These are phyloP conservation scores for Tylopilus balloui DNA, from an alignment of 768 basidiomycete genomes.

Conservation along the genomic window DNA sequence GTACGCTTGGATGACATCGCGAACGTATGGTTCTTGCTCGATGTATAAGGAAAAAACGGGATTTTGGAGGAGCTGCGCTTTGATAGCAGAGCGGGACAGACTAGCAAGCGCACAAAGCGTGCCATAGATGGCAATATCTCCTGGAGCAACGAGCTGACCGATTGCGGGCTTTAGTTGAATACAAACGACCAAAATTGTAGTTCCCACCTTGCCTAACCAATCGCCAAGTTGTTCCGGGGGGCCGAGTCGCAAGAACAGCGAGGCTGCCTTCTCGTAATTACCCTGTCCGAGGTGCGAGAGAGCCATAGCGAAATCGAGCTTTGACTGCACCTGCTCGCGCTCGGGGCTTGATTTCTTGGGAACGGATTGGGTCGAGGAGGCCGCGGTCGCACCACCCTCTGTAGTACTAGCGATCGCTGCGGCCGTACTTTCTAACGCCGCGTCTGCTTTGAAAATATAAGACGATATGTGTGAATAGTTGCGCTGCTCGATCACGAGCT, in stretches of 20 bases:
- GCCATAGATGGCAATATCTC: conserved; percentile 85
- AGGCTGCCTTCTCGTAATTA: conserved; percentile 78
- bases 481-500: conserved; percentile 83
- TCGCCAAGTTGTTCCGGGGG: conserved; percentile 62
- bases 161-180: background rate
- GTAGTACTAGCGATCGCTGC: conserved; percentile 31
- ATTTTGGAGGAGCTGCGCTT: conserved; percentile 62
- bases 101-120: conserved; percentile 81
- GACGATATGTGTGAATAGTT: conserved; percentile 85
- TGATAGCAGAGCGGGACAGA: conserved; percentile 65
- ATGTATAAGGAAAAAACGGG: conserved; percentile 69
- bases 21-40: conserved; percentile 81
- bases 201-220: conserved; percentile 67
- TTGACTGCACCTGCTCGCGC: conserved; percentile 65
- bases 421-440: conserved; percentile 67
- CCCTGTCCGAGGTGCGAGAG: conserved; percentile 68
- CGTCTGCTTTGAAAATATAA: conserved; percentile 96
- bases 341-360: conserved; percentile 47
- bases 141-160: conserved; percentile 59
- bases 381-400: conserved; percentile 12
- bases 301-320: conserved; percentile 78
- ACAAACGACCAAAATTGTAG: background rate
- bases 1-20: conserved; percentile 83
- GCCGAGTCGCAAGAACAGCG: conserved; percentile 64
- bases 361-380: conserved; percentile 19